Base-by-base conservation (phyloP, 768 basidiomycete genomes). In the Auricularia auricula-judae region DNA sequence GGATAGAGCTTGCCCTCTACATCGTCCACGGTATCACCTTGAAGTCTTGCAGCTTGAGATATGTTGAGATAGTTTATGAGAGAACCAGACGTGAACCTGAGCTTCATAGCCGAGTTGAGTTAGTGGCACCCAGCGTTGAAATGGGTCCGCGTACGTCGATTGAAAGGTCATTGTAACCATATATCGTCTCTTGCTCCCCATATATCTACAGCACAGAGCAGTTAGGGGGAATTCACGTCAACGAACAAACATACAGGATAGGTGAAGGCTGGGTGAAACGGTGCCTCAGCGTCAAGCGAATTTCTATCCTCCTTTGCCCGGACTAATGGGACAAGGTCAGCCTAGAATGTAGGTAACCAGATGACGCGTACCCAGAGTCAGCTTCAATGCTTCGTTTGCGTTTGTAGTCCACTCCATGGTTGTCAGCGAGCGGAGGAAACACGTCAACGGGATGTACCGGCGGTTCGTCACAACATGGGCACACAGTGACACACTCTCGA, bases 151-250 rank as follows among this genome's bases (percentile, higher is more conserved):
- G 67, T 71, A 97, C 94, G 72, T 96, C 85, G 69, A 98, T 87
- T 34, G 81, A 73, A 39, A 99, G 80, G 70, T 87, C 87, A 66
- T 85, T 82, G 76, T 97, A 98, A 2, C 96, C 96, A 73, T 96
- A 98, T 64, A 98, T 88, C 77, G 87, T 94, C 77, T 99, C 94
- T 63, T 96, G 90, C 70, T 98, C 93, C 62, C 96, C 96, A 72
- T 86, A 98, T 71, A 99, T 94, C 91, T 93, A 53, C 62, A n/a
- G 29, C 54, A 60, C 36, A 18, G 59, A 36, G 47, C 21, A 33
- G 21, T 35, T 12, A 11, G 21, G 14, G 44, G 8, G 62, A 53
- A 66, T n/a, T 29, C 18, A 36, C 3, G 18, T 53, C 4, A 21
- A 36, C 33, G 18, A 18, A 58, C 3, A 42, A 23, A 72, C 86